Evolutionary conservation across 352 stramenopile species (phyloP).

Genomic region (Pythium vanterpoolii): DNA sequence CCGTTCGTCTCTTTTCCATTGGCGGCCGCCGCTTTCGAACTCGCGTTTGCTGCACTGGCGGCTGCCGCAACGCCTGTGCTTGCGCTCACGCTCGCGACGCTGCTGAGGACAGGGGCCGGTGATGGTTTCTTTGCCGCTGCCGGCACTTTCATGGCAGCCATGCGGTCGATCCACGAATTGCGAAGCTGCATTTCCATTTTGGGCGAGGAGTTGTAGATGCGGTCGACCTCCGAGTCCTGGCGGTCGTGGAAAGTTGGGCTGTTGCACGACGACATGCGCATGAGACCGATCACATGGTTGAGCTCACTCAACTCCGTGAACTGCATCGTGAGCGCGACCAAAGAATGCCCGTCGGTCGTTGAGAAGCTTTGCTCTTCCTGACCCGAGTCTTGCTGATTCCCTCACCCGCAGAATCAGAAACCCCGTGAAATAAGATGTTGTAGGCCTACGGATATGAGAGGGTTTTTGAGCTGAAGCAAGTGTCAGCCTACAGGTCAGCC

Average conservation of each 20-base stretch:
- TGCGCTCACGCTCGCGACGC: neutral
- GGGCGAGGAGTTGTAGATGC: constrained; percentile 88
- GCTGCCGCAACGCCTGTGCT: neutral
- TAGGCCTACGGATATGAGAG: neutral
- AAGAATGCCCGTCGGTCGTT: neutral
- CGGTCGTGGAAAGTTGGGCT: constrained; percentile 88
- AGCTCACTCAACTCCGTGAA: constrained; percentile 88
- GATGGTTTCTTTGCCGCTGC: constrained; percentile 48
- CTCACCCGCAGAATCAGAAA: neutral
- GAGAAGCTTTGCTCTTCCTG: neutral
- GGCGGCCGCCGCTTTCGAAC: neutral
- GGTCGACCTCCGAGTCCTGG: constrained; percentile 87
- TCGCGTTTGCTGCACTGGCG: constrained; percentile 1
- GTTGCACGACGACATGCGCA: constrained; percentile 77
- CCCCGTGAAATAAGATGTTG: neutral
- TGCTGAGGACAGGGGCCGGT: constrained; percentile 14
- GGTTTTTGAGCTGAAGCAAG: neutral
- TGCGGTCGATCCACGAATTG: constrained; percentile 88
- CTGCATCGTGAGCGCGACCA: constrained; percentile 48
- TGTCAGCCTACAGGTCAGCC: too few relatives aligned
- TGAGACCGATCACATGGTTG: constrained; percentile 78
- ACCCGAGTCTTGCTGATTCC: neutral
- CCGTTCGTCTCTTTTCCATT: constrained; percentile 21
- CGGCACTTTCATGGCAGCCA: constrained; percentile 68
- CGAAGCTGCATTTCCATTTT: constrained; percentile 86